These are phyloP conservation scores for Lumnitzera racemosa DNA, from an alignment of 345 rosid species.

Conservation along the genomic window DNA sequence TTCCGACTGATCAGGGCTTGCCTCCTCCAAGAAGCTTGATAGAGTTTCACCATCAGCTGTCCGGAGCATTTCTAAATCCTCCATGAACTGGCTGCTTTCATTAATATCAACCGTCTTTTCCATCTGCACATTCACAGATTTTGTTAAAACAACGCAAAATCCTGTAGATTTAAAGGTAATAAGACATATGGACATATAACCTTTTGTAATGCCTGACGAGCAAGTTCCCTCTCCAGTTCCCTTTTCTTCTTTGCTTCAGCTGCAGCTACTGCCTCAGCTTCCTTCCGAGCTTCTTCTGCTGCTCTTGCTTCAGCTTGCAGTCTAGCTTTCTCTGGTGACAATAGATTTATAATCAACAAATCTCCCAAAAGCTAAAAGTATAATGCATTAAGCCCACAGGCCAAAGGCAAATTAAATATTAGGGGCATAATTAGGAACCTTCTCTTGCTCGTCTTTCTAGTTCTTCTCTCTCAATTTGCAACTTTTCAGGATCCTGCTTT, in stretches of 20 bases:
- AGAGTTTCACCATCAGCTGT: constrained; percentile 34
- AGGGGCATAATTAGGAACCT: constrained; percentile 29
- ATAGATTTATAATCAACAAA: not conserved
- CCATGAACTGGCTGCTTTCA: constrained; percentile 66
- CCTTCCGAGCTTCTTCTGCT: constrained; percentile 70
- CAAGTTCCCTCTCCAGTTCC: constrained; percentile 84
- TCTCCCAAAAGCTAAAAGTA: not conserved
- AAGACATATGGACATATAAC: constrained; percentile 20
- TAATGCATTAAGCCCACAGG: not conserved
- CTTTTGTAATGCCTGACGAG: constrained; percentile 74
- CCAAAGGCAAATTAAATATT: constrained; percentile 1
- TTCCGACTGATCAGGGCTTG: constrained; percentile 39
- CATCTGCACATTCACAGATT: constrained; percentile 42
- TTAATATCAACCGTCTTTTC: constrained; percentile 90
- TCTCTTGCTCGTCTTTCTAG: constrained; percentile 69
- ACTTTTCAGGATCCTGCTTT: constrained; percentile 69
- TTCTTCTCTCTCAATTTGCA: constrained; percentile 66
- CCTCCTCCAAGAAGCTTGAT: constrained; percentile 46
- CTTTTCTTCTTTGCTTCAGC: constrained; percentile 69
- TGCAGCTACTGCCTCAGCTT: constrained; percentile 71
- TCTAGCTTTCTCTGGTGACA: constrained; percentile 59
- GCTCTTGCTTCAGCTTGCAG: constrained; percentile 82
- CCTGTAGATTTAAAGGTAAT: not conserved
- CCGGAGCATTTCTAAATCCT: constrained; percentile 82
- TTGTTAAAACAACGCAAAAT: not conserved